These are phyloP conservation scores for Camellia lanceoleosa DNA, from an alignment of 148 eudicot species.

Conservation along the genomic window DNA sequence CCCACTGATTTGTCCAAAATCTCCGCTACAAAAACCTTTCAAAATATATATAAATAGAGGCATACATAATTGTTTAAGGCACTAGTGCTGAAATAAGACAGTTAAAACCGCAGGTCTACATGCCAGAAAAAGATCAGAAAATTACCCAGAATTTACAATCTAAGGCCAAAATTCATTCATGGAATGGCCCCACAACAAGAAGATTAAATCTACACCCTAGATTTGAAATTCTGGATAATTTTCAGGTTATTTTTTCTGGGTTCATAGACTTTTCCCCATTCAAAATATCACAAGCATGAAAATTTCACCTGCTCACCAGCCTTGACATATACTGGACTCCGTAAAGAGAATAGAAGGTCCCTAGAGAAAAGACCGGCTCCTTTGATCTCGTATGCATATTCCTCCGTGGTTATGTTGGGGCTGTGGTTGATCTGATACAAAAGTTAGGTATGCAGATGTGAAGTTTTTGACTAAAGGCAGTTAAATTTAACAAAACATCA, in stretches of 20 bases:
- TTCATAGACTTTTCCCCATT: too few species aligned
- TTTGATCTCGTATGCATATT: constrained; percentile 76
- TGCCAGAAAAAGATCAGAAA: too few species aligned
- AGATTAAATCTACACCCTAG: too few species aligned
- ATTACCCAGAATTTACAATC: too few species aligned
- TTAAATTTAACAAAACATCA: neutral
- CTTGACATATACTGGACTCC: constrained; percentile 66
- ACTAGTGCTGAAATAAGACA: too few species aligned
- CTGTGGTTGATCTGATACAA: constrained; percentile 82
- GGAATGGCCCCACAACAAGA: too few species aligned
- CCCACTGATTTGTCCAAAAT: too few species aligned
- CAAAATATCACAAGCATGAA: neutral
- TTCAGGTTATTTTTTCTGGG: too few species aligned
- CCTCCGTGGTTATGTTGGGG: constrained; percentile 60
- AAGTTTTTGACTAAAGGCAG: constrained; percentile 5
- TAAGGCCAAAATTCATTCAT: too few species aligned
- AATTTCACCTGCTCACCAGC: constrained; percentile 82
- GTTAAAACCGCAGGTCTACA: too few species aligned
- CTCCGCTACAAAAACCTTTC: neutral
- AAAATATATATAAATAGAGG: neutral
- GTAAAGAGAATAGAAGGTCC: constrained; percentile 72
- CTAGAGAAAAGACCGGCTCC: constrained; percentile 96
- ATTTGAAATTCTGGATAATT: too few species aligned
- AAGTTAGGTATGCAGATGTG: constrained; percentile 10
- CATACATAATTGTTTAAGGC: neutral